Evolutionary conservation across 2,329 filamentous ascomycete species (phyloP).

Genomic region (Simplicillium aogashimaense): DNA sequence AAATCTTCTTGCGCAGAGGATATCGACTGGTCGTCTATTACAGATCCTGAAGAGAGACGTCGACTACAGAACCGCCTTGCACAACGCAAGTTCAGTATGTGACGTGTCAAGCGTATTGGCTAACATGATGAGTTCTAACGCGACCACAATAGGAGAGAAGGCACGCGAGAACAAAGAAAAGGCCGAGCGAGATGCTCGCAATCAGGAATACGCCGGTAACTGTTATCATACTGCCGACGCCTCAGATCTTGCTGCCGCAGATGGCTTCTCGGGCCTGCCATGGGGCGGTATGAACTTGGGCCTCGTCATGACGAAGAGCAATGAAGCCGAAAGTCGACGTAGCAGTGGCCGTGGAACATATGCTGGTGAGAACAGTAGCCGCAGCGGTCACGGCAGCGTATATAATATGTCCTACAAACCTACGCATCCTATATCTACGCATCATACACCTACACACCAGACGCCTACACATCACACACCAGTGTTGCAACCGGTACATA

Average conservation of each 20-base stretch:
- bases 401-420: neutral
- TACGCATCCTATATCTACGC: too few relatives aligned
- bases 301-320: slow-evolving; percentile 39
- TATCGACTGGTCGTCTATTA: slow-evolving; percentile 61
- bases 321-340: slow-evolving; percentile 35
- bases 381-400: slow-evolving; percentile 10
- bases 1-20: slow-evolving; percentile 15
- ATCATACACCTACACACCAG: too few relatives aligned
- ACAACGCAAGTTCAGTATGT: slow-evolving; percentile 65
- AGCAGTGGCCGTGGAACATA: slow-evolving; percentile 28
- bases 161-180: slow-evolving; percentile 58
- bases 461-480: too few relatives aligned
- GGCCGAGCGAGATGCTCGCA: slow-evolving; percentile 51
- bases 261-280: slow-evolving; percentile 51
- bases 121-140: neutral
- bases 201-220: slow-evolving; percentile 52
- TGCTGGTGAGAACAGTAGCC: slow-evolving; percentile 22
- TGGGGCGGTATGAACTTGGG: slow-evolving; percentile 62
- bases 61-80: slow-evolving; percentile 70
- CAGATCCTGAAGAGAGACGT: slow-evolving; percentile 60
- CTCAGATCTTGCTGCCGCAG: slow-evolving; percentile 36
- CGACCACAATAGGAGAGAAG: slow-evolving; percentile 56
- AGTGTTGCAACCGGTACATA: too few relatives aligned
- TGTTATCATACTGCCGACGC: slow-evolving; percentile 53
- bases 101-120: neutral